phyloP scores from a whole-genome alignment of 2,329 filamentous ascomycete genomes.

The Lachnellula occidentalis region DNA sequence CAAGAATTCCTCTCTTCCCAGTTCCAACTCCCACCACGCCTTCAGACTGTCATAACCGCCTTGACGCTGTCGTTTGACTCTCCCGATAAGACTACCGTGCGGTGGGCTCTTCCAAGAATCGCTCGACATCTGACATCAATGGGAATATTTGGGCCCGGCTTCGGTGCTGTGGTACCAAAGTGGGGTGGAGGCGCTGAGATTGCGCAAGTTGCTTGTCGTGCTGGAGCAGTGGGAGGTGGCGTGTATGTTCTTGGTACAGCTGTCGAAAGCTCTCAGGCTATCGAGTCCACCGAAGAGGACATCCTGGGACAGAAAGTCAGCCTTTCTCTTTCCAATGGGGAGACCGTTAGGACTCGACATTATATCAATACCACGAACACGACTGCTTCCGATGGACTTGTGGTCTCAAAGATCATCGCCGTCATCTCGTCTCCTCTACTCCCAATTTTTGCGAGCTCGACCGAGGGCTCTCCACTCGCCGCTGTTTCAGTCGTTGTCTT shows the following conservation, averaged over 20 bases:
- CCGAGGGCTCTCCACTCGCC: conserved; percentile 71
- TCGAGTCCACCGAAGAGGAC: conserved; percentile 19
- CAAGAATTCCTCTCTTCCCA: conserved; percentile 52
- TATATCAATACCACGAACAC: conserved; percentile 36
- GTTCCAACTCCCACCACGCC: conserved; percentile 61
- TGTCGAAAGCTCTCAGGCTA: conserved; percentile 40
- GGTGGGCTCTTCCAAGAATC: conserved; percentile 65
- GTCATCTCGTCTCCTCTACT: conserved; percentile 63
- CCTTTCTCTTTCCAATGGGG: conserved; percentile 51
- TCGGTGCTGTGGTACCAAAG: conserved; percentile 84
- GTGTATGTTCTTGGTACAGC: conserved; percentile 81
- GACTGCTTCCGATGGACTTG: conserved; percentile 19
- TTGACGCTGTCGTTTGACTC: conserved; percentile 67
- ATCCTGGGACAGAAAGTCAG: conserved; percentile 32
- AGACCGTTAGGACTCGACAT: conserved; percentile 49
- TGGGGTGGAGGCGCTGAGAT: conserved; percentile 90
- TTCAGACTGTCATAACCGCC: conserved; percentile 62
- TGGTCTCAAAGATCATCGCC: conserved; percentile 56
- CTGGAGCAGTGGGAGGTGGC: conserved; percentile 83
- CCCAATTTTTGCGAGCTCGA: conserved; percentile 61
- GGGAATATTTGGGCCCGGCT: conserved; percentile 81
- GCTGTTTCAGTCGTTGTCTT: conserved; percentile 68
- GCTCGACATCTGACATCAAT: conserved; percentile 79
- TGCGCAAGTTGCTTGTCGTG: conserved; percentile 84
- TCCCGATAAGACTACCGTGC: conserved; percentile 49